Conservation (phyloP, 1,284 basidiomycete species). For the Trichosporon sp. region DNA sequence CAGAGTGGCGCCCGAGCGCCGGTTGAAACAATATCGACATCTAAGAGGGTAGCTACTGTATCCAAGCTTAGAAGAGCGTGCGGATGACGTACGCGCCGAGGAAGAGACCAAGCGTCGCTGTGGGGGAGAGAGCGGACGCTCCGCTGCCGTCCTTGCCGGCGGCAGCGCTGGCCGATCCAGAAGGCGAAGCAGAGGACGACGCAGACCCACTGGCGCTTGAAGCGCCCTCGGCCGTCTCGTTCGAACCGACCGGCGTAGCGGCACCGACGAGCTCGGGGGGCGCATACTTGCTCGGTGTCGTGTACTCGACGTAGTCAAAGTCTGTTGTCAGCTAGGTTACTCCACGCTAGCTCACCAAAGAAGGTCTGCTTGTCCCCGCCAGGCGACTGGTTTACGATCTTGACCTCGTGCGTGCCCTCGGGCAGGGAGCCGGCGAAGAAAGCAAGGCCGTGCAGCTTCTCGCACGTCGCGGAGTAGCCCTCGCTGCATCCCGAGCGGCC, state of each 20-base stretch:
- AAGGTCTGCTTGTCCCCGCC: constrained; percentile 44
- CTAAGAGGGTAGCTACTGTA: not conserved
- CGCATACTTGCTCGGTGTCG: constrained; percentile 42
- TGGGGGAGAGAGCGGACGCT: not conserved
- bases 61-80: not conserved
- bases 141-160: not conserved
- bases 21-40: not conserved
- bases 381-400: constrained; percentile 48
- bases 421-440: constrained; percentile 46
- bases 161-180: not conserved
- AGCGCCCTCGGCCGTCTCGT: not conserved
- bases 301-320: constrained; percentile 54
- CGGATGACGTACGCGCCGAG: not conserved
- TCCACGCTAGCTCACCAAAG: constrained; percentile 47
- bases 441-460: constrained; percentile 54
- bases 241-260: not conserved
- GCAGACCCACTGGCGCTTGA: not conserved
- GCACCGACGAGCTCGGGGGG: not conserved
- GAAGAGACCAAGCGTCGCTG: not conserved
- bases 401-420: constrained; percentile 45
- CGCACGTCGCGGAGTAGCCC: constrained; percentile 51
- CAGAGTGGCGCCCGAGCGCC: not conserved
- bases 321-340: constrained; percentile 39
- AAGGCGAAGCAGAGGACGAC: not conserved
- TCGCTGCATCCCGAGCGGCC: constrained; percentile 54